phyloP scores from a whole-genome alignment of 2,329 filamentous ascomycete genomes.

The Ustulina deusta region DNA sequence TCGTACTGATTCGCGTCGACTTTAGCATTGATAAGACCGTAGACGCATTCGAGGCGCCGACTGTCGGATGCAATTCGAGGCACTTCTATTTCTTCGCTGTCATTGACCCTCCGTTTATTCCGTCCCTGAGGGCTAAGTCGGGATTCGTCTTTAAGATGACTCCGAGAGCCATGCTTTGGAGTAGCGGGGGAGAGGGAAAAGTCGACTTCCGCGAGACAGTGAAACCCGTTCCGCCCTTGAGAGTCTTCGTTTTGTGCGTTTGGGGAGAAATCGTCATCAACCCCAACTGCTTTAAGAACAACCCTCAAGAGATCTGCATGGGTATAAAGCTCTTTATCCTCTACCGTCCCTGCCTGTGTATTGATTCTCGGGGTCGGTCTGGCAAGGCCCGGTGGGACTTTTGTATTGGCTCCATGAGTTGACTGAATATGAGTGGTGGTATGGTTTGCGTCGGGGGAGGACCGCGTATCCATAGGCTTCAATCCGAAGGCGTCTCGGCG shows the following conservation, averaged over 20 bases:
- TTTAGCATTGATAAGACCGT: conserved; percentile 52
- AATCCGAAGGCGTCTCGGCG: conserved; percentile 63
- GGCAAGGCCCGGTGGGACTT: conserved; percentile 15
- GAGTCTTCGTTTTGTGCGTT: conserved; percentile 55
- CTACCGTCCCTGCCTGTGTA: conserved; percentile 41
- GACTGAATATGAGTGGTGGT: conserved; percentile 9
- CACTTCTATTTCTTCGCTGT: conserved; percentile 39
- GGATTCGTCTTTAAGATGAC: conserved; percentile 13
- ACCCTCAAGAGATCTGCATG: conserved; percentile 54
- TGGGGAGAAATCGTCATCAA: conserved; percentile 41
- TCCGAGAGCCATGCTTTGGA: conserved; percentile 33
- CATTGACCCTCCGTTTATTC: conserved; percentile 55
- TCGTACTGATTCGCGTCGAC: conserved; percentile 68
- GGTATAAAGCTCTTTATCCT: conserved; percentile 42
- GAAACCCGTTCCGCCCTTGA: conserved; percentile 66
- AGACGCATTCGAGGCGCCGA: conserved; percentile 41
- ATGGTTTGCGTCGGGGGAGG: conserved; percentile 14
- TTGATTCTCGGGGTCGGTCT: conserved; percentile 37
- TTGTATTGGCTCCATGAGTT: conserved; percentile 34
- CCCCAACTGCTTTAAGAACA: conserved; percentile 50
- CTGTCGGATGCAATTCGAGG: conserved; percentile 27
- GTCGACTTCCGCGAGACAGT: conserved; percentile 67
- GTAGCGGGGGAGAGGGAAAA: conserved; percentile 45
- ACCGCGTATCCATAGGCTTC: conserved; percentile 43
- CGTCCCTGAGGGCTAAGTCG: conserved; percentile 34